A percentile compares a stretch with the other conserved stretches of the same genome.
These are phyloP conservation scores for Cryptococcus sp. DNA, from an alignment of 1,284 basidiomycete species.

Conservation along the genomic window DNA sequence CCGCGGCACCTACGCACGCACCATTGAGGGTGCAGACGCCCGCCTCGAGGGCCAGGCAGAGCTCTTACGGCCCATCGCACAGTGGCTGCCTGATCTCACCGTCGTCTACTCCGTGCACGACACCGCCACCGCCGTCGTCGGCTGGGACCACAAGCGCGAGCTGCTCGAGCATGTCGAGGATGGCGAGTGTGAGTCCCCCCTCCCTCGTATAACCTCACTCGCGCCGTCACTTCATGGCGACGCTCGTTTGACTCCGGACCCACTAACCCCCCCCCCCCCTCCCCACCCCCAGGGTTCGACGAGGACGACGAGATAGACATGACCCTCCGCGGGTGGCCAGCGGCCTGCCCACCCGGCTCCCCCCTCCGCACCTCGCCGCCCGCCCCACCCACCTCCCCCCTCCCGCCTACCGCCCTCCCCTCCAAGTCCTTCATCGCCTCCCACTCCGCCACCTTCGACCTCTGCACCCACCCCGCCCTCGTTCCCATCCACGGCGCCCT, in stretches of 20 bases:
- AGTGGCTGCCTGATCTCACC: constrained; percentile 39
- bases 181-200: constrained; percentile 53
- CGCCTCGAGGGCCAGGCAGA: constrained; percentile 43
- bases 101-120: constrained; percentile 44
- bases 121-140: constrained; percentile 54
- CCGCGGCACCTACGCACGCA: constrained; percentile 12
- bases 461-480: constrained; percentile 39
- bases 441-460: constrained; percentile 33
- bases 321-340: constrained; percentile 27
- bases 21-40: constrained; percentile 25
- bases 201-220: no score
- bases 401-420: constrained; percentile 4
- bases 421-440: constrained; percentile 40
- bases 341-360: constrained; percentile 25
- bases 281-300: constrained; percentile 14
- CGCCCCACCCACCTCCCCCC: neutral
- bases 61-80: constrained; percentile 32
- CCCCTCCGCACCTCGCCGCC: constrained; percentile 1
- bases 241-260: no score
- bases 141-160: constrained; percentile 51
- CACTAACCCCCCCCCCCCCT: no score
- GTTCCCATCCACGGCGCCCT: constrained; percentile 39
- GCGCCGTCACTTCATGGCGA: no score
- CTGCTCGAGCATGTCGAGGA: constrained; percentile 52
- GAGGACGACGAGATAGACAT: constrained; percentile 28